Conservation (phyloP, 2,329 filamentous ascomycete species). For the Beauveria scarabaeidicola region DNA sequence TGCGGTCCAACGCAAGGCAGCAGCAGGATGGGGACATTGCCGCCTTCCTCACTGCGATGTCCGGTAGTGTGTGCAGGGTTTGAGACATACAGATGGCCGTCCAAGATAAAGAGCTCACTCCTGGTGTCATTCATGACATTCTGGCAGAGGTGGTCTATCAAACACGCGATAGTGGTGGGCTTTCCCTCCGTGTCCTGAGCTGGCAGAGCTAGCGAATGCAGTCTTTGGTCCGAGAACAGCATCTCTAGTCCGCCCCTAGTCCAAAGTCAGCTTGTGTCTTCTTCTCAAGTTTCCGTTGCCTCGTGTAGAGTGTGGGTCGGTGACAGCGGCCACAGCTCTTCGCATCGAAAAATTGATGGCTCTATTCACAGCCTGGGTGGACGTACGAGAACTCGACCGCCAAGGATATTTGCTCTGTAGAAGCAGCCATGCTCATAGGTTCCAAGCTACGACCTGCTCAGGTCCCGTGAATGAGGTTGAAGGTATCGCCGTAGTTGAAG, state of each 20-base stretch:
- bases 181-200: conserved; percentile 48
- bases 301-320: background rate
- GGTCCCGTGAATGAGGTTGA: background rate
- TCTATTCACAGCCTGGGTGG: background rate
- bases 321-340: background rate
- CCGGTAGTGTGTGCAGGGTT: background rate
- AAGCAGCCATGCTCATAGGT: conserved; percentile 9
- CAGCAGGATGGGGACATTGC: background rate
- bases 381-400: conserved; percentile 62
- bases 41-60: background rate
- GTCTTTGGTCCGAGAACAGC: conserved; percentile 77
- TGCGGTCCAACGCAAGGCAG: background rate
- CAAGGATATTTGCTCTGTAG: conserved; percentile 39
- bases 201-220: conserved; percentile 63
- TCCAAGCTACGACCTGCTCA: background rate
- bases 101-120: conserved; percentile 82
- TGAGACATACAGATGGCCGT: conserved; percentile 71
- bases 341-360: background rate
- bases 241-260: conserved; percentile 83
- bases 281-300: background rate
- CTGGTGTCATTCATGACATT: conserved; percentile 77
- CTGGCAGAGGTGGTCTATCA: conserved; percentile 72
- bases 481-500: background rate
- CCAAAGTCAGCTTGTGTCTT: background rate
- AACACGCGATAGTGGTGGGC: conserved; percentile 60